Percentiles rank a stretch among this genome's conserved stretches.
Evolutionary conservation across 371 early-diverging fungal genomes (phyloP).

Genomic region (Rhizomucor pusillus): DNA sequence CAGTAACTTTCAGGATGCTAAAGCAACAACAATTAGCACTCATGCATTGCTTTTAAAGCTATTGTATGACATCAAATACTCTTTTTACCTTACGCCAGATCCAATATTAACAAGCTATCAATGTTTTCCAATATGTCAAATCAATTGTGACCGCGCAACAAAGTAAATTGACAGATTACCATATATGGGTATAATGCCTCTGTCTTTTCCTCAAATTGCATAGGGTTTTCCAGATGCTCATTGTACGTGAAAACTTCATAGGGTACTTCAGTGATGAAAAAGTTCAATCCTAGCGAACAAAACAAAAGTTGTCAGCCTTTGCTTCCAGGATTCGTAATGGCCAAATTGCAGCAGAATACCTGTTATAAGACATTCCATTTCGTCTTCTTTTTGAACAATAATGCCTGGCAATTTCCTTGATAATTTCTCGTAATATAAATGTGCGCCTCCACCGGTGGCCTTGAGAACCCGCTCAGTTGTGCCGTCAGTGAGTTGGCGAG

Average conservation of each 20-base stretch:
- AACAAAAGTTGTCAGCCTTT: background rate
- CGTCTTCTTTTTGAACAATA: conserved; percentile 76
- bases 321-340: background rate
- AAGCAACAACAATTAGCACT: background rate
- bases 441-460: conserved; percentile 90
- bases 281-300: conserved; percentile 83
- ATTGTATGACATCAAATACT: background rate
- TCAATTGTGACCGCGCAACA: background rate
- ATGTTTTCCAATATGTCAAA: background rate
- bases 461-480: conserved; percentile 50
- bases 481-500: conserved; percentile 28
- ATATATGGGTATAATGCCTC: conserved; percentile 78
- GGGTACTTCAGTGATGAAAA: conserved; percentile 88
- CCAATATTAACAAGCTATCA: conserved; percentile 86
- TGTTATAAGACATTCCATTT: conserved; percentile 83
- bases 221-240: conserved; percentile 61
- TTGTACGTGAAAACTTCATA: conserved; percentile 95
- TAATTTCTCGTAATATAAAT: conserved; percentile 66
- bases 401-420: conserved; percentile 51
- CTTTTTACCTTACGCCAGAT: conserved; percentile 74
- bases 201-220: conserved; percentile 78
- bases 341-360: conserved; percentile 36
- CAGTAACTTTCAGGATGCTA: conserved; percentile 84
- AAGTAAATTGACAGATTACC: too few relatives aligned
- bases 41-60: background rate